Base-by-base conservation (phyloP, 1,284 basidiomycete genomes). In the Cutaneotrichosporon sp. region DNA sequence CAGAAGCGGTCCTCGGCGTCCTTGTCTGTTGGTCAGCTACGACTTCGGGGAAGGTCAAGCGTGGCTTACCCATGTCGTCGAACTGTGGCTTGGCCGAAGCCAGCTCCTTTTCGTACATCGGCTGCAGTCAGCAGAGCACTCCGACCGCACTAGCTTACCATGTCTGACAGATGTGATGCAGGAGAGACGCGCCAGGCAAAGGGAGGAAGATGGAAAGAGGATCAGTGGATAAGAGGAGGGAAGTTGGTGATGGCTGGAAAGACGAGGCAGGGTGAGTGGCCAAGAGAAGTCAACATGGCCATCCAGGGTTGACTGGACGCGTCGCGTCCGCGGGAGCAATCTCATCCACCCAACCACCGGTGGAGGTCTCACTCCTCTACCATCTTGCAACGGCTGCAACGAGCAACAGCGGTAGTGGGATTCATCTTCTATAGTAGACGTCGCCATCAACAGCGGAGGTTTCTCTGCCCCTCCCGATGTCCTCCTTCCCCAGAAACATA, bases 1-100 rank as follows among this genome's bases (percentile, higher is more conserved):
- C 88, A 85, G 72, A 93, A 93, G 0, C 88, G 88, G 16, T 88
- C 86, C 76, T 93, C 89, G 27, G 82, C 81, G n/a, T 81, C 76
- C 57, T 83, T 83, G 63, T 87, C 87, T 81, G 63, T 22, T 22
- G 24, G 51, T 52, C 34, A 64, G 60, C 36, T n/a, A n/a, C 31
- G n/a, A 25, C 33, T 27, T n/a, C 13, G 25, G 24, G 31, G 25
- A 25, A 14, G 11, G 34, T 34, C 8, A 24, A 20, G 2, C 36
- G 20, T 18, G 31, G 54, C 63, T 13, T 16, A 72, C 77, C 69
- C 62, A 74, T 78, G 68, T 77, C 74, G 49, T 78, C 77, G 56
- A 78, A 75, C 45, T 73, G 70, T 45, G 75, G 75, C 65, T 75
- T 77, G 43, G 72, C 62, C 33, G 68, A 70, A 52, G 76, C 60